Base-by-base conservation (phyloP, 2,329 filamentous ascomycete genomes). In the Cercospora berteroae region DNA sequence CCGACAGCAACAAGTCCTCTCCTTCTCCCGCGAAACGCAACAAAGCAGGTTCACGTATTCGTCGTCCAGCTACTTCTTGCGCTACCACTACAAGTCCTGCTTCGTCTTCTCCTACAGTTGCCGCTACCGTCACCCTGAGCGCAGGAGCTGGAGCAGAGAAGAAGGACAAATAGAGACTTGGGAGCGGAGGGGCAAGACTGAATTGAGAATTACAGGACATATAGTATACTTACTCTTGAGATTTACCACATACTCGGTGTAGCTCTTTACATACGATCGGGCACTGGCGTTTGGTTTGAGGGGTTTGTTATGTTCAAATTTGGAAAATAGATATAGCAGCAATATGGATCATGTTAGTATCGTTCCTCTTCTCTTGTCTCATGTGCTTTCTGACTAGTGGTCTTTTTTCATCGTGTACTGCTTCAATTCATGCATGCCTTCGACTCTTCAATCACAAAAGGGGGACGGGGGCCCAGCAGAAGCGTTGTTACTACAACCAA, bases 1-100 rank as follows among this genome's bases (percentile, higher is more conserved):
- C 20, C 25, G 25, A n/a, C 5, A 55, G 33, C 60, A 60, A 65
- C 12, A 57, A 60, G n/a, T 23, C 25, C 57, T 25, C 60, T 7
- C 29, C 23, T 1, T 4, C 52, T 23, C 5, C 44, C 1, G n/a
- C 52, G 6, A 71, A 67, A 64, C 63, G 66, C 33, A 67, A 44
- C 63, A 71, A 64, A 62, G 52, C 65, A 20, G 69, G 65, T 27
- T 70, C 67, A 42, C 65, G 69, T 16, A 60, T 67, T 33, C 67
- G 70, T 25, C 64, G 70, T 60, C 67, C 70, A 29, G 65, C 63
- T 62, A 13, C 20, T 27, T 20, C 25, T 18, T 12, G 25, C 4
- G 4, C 25, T 3, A 10, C 13, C 9, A 6, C 12, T n/a, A 33
- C 52, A n/a, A 31, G 29, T 7, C 4, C 31, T 42, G 20, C 57